Conservation (phyloP, 495 filamentous ascomycete species). For the Penicillium steckii region DNA sequence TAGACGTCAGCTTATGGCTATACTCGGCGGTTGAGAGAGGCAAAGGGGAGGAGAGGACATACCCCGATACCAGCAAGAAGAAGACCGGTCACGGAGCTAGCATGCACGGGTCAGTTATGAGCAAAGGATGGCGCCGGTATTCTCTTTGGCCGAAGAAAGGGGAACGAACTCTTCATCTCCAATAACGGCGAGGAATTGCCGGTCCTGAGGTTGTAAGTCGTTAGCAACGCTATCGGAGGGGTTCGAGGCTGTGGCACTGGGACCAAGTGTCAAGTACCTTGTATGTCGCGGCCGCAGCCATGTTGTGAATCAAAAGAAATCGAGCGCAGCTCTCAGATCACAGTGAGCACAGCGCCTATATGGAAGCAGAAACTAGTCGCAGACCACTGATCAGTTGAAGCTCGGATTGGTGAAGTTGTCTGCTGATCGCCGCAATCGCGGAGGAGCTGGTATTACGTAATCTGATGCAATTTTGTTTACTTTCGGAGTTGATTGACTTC, state of each 20-base stretch:
- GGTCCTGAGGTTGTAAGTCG: slow-evolving; percentile 55
- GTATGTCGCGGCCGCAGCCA: slow-evolving; percentile 40
- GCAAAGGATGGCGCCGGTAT: slow-evolving; percentile 8
- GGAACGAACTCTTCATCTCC: slow-evolving; percentile 80
- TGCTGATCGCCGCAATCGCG: slow-evolving; percentile 23
- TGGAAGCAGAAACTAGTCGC: background rate
- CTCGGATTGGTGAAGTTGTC: slow-evolving; percentile 1
- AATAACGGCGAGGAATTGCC: slow-evolving; percentile 96
- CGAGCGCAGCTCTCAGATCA: too few species aligned
- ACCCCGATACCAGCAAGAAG: slow-evolving; percentile 94
- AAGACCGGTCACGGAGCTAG: slow-evolving; percentile 93
- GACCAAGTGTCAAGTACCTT: slow-evolving; percentile 33
- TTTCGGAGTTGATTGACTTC: slow-evolving; percentile 7
- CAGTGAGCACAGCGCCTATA: background rate
- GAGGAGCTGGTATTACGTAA: slow-evolving; percentile 23
- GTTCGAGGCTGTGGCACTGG: too few species aligned
- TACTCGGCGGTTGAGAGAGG: background rate
- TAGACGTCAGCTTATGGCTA: background rate
- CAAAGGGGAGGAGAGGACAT: slow-evolving; percentile 35
- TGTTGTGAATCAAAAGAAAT: slow-evolving; percentile 15
- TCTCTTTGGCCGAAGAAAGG: background rate
- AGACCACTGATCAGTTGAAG: background rate
- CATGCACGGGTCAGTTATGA: slow-evolving; percentile 15
- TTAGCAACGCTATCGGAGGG: slow-evolving; percentile 25
- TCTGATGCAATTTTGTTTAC: slow-evolving; percentile 30